Evolutionary conservation across 805 yeast genomes (phyloP).

Genomic region (Cyberlindnera mississippiensis): DNA sequence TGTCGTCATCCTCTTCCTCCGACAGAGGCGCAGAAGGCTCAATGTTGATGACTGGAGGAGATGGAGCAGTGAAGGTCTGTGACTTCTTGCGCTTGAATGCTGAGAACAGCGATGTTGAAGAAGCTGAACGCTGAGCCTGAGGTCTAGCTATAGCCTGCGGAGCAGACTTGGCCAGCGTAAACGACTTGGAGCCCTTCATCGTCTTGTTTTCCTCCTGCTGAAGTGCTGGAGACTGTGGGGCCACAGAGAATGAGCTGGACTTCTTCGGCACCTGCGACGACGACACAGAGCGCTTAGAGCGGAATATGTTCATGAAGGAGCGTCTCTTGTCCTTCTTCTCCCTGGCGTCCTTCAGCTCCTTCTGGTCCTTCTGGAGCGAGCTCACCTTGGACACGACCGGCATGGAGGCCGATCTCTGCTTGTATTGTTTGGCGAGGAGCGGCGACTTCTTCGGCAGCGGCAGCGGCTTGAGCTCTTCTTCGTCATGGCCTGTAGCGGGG

Average conservation of each 20-base stretch:
- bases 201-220: background rate
- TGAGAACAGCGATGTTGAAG: conserved; percentile 24
- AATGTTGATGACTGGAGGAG: conserved; percentile 1
- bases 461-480: conserved; percentile 7
- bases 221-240: conserved; percentile 3
- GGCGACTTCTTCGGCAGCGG: conserved; percentile 13
- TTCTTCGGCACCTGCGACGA: conserved; percentile 10
- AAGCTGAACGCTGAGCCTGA: conserved; percentile 23
- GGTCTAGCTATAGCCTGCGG: conserved; percentile 9
- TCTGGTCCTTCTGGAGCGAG: too few species aligned
- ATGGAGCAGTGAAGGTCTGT: background rate
- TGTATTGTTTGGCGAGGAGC: conserved; percentile 13
- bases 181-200: conserved; percentile 18
- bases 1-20: conserved; percentile 2
- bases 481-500: background rate
- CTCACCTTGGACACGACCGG: conserved; percentile 14
- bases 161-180: conserved; percentile 10
- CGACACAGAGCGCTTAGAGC: conserved; percentile 21
- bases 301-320: conserved; percentile 23
- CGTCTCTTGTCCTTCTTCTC: conserved; percentile 20
- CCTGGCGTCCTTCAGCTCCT: conserved; percentile 1
- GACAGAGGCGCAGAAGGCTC: background rate
- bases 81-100: conserved; percentile 24
- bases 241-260: conserved; percentile 7
- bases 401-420: conserved; percentile 24